These are phyloP conservation scores for Keithomyces neogunnii DNA, from an alignment of 2,329 filamentous ascomycete genomes.

Conservation along the genomic window DNA sequence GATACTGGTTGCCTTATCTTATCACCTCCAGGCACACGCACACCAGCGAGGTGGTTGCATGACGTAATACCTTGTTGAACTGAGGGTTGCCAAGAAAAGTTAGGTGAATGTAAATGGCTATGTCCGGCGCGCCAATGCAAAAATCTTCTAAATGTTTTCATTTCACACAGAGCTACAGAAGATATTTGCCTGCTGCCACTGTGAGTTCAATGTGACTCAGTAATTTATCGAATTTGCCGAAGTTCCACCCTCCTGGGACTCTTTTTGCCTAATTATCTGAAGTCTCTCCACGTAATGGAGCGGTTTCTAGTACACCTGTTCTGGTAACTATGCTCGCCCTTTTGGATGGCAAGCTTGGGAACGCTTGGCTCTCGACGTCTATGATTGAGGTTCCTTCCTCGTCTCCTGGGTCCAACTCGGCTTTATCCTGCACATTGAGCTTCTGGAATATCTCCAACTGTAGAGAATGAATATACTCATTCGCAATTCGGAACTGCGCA, in stretches of 20 bases:
- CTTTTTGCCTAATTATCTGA: conserved; percentile 9
- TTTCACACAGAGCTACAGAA: too few species aligned
- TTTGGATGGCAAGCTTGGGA: conserved; percentile 41
- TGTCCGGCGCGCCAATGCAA: too few species aligned
- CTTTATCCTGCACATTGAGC: conserved; percentile 24
- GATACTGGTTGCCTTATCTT: too few species aligned
- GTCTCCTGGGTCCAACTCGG: conserved; percentile 25
- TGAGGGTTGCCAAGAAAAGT: too few species aligned
- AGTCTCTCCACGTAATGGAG: conserved; percentile 31
- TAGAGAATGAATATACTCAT: conserved; percentile 42
- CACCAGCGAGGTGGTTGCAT: too few species aligned
- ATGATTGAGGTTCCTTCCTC: conserved; percentile 28
- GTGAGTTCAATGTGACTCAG: background rate
- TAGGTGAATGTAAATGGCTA: too few species aligned
- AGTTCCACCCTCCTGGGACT: background rate
- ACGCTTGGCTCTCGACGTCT: conserved; percentile 37
- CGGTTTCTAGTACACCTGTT: conserved; percentile 39
- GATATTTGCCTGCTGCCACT: too few species aligned
- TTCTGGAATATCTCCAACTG: conserved; percentile 41
- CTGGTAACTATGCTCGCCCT: conserved; percentile 46
- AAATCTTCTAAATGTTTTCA: too few species aligned
- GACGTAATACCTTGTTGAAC: too few species aligned
- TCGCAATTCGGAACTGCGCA: conserved; percentile 40
- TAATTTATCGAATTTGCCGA: background rate
- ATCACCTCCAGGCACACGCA: too few species aligned